Evolutionary conservation across 2,329 filamentous ascomycete genomes (phyloP).

Genomic region (Aspergillus nomiae): DNA sequence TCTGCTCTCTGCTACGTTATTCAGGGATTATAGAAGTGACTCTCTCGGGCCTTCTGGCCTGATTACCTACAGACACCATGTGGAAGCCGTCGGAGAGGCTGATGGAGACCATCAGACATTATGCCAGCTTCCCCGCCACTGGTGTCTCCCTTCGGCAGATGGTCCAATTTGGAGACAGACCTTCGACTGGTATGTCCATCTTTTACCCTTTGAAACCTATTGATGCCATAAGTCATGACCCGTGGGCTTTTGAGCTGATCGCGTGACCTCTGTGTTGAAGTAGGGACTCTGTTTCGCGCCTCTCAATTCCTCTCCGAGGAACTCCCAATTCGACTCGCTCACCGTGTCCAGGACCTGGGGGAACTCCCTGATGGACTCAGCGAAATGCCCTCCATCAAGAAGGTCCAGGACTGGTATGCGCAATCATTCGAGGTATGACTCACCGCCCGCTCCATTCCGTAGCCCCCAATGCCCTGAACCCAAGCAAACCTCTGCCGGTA

Average conservation of each 20-base stretch:
- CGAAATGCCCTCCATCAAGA: conserved; percentile 95
- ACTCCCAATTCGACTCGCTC: conserved; percentile 91
- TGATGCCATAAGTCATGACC: conserved; percentile 5
- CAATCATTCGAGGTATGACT: conserved; percentile 92
- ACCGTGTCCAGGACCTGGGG: conserved; percentile 91
- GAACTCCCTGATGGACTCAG: conserved; percentile 93
- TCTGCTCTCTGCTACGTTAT: neutral
- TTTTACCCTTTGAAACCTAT: neutral
- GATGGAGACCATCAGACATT: conserved; percentile 97
- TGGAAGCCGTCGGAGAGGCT: conserved; percentile 88
- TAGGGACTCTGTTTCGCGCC: conserved; percentile 92
- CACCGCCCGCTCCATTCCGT: conserved; percentile 9
- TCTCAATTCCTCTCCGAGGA: conserved; percentile 99
- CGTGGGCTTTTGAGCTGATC: conserved; percentile 16
- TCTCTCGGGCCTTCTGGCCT: conserved; percentile 33
- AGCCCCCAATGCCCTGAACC: neutral
- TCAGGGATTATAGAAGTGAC: neutral
- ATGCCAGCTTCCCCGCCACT: conserved; percentile 94
- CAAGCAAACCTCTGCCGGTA: neutral
- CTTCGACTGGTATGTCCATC: conserved; percentile 71
- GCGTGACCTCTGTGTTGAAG: conserved; percentile 6
- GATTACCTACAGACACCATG: conserved; percentile 57
- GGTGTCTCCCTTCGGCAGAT: conserved; percentile 96
- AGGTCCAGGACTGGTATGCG: conserved; percentile 97
- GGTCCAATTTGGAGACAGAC: conserved; percentile 96